A percentile compares a stretch with the other conserved stretches of the same genome.
Conservation (phyloP, 345 rosid genomes). For the Dipteronia sinensis region DNA sequence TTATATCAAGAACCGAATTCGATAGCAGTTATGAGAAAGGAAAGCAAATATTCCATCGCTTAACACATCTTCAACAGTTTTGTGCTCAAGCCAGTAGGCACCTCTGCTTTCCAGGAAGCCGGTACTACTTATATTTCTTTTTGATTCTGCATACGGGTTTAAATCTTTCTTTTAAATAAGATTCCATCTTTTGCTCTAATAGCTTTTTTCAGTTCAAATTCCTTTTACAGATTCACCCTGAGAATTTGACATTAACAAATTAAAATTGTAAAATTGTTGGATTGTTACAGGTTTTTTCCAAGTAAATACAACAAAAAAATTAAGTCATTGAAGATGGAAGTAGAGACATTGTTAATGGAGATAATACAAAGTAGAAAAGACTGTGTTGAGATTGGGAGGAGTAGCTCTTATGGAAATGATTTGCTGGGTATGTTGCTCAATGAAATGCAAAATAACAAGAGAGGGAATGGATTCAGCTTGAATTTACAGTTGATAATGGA, state of each 20-base stretch:
- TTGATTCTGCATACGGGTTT: background rate
- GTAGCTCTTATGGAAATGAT: conserved; percentile 81
- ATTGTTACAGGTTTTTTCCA: conserved; percentile 66
- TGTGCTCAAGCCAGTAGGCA: conserved; percentile 83
- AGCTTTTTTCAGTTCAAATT: too few species aligned
- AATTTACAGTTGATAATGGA: conserved; percentile 91
- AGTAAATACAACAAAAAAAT: conserved; percentile 87
- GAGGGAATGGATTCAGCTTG: conserved; percentile 38
- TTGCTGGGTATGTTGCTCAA: conserved; percentile 73
- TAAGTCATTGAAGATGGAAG: conserved; percentile 73
- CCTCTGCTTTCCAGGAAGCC: conserved; percentile 89
- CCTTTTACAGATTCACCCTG: too few species aligned
- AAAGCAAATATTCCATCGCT: conserved; percentile 64
- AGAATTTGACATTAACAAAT: background rate
- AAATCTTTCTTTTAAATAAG: background rate
- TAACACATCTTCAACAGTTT: conserved; percentile 63
- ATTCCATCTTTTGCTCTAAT: conserved; percentile 9
- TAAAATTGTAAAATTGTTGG: background rate
- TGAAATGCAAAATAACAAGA: conserved; percentile 60
- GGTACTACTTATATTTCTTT: conserved; percentile 37
- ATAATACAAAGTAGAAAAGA: conserved; percentile 78
- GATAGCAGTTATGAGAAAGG: conserved; percentile 81
- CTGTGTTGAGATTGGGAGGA: conserved; percentile 77
- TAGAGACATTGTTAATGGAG: conserved; percentile 78
- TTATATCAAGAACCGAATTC: conserved; percentile 87